Evolutionary conservation across 2,329 filamentous ascomycete genomes (phyloP), one percentile per base, ranked within the genome.

Genomic region (Xylaria sp.): DNA sequence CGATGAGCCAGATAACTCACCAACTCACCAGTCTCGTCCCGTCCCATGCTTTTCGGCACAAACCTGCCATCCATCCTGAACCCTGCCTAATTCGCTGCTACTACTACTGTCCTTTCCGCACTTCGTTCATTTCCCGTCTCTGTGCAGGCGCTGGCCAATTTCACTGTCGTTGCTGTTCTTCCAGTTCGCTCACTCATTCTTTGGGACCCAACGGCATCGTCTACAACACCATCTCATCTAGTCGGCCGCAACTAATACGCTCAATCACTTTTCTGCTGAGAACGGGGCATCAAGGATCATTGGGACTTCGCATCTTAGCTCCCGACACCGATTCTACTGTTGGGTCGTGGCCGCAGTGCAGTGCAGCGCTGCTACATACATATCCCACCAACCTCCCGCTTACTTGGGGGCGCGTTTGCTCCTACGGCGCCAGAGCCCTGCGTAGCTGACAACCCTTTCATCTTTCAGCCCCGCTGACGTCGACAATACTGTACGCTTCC

Each of bases 351-450:
- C 68, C 63, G 58, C 70, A 58, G 73, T 74, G 58, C 70, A 58
- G 73, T 74, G 75, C 76, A 74, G 74, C 68, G 68, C 72, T 75
- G 74, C 72, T 75, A 74, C 76, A 74, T 76, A 76, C 74, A 76
- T 75, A 74, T 74, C 71, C 72, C 73, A 72, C 72, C 71, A 71
- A 48, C 70, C 63, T 57, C 71, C 73, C 73, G 68, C 73, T 68
- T 70, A 63, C 72, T 69, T 65, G 65, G 66, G 54, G 66, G 54
- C 66, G 54, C 68, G 56, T 68, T 63, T 66, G 56, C 69, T 63
- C 68, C 70, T 65, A 25, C 69, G 67, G 69, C 65, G 62, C 66
- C 71, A 72, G 67, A 65, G 68, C 59, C 67, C 61, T 69, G 63
- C 68, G 66, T 66, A 74, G 48, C 55, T 44, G 37, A 41, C 63